These are phyloP conservation scores for Biscogniauxia sp. DNA, from an alignment of 2,329 filamentous ascomycete species.

Conservation along the genomic window DNA sequence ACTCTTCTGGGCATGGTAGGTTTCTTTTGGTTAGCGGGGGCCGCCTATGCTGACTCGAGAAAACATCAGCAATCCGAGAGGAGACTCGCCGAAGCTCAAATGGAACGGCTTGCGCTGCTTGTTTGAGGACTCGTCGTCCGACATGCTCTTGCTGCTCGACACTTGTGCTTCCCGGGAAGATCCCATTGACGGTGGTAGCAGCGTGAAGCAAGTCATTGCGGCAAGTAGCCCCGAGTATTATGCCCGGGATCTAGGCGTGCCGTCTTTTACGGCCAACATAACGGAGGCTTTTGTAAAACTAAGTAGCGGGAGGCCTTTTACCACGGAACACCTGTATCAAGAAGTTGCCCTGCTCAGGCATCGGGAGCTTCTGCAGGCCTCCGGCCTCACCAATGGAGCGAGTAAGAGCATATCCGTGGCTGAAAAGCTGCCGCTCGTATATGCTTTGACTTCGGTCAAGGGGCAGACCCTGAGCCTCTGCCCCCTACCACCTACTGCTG, in stretches of 20 bases:
- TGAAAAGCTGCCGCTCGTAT: conserved; percentile 48
- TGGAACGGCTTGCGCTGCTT: conserved; percentile 63
- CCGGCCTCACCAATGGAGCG: conserved; percentile 45
- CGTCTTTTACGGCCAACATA: conserved; percentile 58
- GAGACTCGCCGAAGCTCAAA: conserved; percentile 59
- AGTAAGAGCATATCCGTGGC: conserved; percentile 34
- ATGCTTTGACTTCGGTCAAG: conserved; percentile 55
- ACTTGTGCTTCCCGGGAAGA: conserved; percentile 57
- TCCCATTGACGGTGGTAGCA: conserved; percentile 49
- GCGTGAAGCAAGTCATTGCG: conserved; percentile 61
- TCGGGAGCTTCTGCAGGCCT: conserved; percentile 42
- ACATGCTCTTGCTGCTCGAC: conserved; percentile 62
- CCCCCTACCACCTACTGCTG: conserved; percentile 39
- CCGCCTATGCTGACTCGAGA: conserved; percentile 36
- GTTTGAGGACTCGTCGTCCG: conserved; percentile 61
- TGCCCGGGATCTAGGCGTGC: conserved; percentile 42
- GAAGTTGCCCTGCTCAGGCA: conserved; percentile 49
- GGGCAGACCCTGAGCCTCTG: conserved; percentile 52
- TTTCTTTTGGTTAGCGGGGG: conserved; percentile 24
- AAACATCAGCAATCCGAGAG: conserved; percentile 49
- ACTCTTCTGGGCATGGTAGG: conserved; percentile 66
- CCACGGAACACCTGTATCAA: conserved; percentile 54
- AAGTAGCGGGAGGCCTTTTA: conserved; percentile 53
- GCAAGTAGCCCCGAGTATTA: conserved; percentile 55
- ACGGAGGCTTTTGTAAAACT: conserved; percentile 55